These are phyloP conservation scores for Acer saccharum DNA, from an alignment of 345 rosid genomes.

Conservation along the genomic window DNA sequence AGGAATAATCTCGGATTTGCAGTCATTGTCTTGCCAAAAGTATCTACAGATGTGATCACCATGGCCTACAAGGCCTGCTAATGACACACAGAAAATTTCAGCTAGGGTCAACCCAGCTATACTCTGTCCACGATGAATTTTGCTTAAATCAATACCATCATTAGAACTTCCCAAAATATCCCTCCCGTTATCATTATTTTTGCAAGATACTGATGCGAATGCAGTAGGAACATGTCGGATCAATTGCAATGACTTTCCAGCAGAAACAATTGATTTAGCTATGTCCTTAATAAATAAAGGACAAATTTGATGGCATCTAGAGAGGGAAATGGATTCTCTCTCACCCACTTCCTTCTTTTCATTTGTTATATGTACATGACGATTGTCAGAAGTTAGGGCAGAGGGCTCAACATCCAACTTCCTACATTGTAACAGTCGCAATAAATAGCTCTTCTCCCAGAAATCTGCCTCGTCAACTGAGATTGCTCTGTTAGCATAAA, in stretches of 20 bases:
- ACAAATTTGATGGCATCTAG: conserved; percentile 48
- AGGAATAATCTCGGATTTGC: conserved; percentile 41
- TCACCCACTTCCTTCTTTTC: conserved; percentile 49
- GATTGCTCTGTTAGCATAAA: conserved; percentile 64
- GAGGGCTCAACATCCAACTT: conserved; percentile 40
- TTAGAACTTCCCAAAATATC: conserved; percentile 37
- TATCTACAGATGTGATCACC: conserved; percentile 69
- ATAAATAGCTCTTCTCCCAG: conserved; percentile 91
- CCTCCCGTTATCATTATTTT: conserved; percentile 30
- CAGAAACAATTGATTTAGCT: conserved; percentile 81
- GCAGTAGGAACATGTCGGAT: conserved; percentile 63
- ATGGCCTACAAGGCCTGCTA: conserved; percentile 78
- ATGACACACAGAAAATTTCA: conserved; percentile 73
- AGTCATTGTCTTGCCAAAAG: conserved; percentile 47
- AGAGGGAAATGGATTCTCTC: conserved; percentile 43
- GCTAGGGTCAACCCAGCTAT: conserved; percentile 69
- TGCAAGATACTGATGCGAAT: conserved; percentile 35
- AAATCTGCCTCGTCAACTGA: conserved; percentile 77
- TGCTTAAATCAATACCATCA: conserved; percentile 20
- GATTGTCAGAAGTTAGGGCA: conserved; percentile 27
- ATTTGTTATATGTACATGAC: conserved; percentile 22
- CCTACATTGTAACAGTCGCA: conserved; percentile 42
- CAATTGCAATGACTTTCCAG: conserved; percentile 96
- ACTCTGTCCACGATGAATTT: conserved; percentile 29
- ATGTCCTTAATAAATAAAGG: conserved; percentile 81